Evolutionary conservation across 2,329 filamentous ascomycete species (phyloP), one percentile per base, ranked within the genome.

Genomic region (Diaporthe ampelina): DNA sequence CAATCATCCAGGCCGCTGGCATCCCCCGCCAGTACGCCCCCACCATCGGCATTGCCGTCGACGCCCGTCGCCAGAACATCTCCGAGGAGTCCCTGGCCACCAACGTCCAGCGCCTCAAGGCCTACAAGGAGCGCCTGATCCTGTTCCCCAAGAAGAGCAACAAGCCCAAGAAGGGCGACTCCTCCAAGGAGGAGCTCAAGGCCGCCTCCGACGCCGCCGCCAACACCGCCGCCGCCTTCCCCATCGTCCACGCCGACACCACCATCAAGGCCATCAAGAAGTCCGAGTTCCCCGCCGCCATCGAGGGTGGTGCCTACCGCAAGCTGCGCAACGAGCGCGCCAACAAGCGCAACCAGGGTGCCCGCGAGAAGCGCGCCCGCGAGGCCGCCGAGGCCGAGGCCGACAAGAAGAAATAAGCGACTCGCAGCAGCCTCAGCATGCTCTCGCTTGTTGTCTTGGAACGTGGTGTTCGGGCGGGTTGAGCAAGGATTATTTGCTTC

Each of bases 81-180:
- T 97, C 93, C 84, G 94, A 97, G 90, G 97, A 98, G 92, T 94
- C 94, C 80, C 93, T 98, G 82, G 91, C 94, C 86, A 91, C 91
- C 91, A 99, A 99, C 89, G 96, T 99, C 82, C 94, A 94, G 87
- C 97, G 97, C 85, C 95, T 99, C 85, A 95, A 98, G 92, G 95
- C 95, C 86, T 99, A 98, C 95, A 94, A 94, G 90, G 92, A 93
- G 85, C 95, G 95, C 84, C 90, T 99, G 84, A 98, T 99, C 86
- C 92, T 99, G 85, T 98, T 99, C 91, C 97, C 97, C 85, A 95
- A 95, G 91, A 95, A 94, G 88, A 92, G 92, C 85, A 95, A 95
- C 88, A 92, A 97, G 89, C 91, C 93, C 89, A 98, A 98, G 94
- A 93, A 94, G 86, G 94, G 94, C 86, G 95, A 98, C 88, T 93